phyloP scores from a whole-genome alignment of 352 stramenopile species.

The Phytophthora chlamydospora region DNA sequence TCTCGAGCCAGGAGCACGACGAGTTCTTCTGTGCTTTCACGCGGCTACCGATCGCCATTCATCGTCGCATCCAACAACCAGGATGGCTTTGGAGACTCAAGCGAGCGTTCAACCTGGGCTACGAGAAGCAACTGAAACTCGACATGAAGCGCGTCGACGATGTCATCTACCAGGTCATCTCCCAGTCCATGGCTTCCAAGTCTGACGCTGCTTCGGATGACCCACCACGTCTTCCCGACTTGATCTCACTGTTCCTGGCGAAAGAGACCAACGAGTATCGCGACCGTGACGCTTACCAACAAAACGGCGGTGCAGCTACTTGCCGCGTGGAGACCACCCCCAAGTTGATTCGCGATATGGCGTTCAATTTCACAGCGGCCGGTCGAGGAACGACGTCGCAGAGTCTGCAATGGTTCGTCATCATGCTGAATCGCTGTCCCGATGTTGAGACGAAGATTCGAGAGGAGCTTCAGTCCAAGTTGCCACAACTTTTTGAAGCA shows the following conservation, averaged over 20 bases:
- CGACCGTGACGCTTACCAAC: constrained; percentile 9
- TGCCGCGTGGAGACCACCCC: constrained; percentile 27
- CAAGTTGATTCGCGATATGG: constrained; percentile 69
- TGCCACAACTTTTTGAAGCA: constrained; percentile 42
- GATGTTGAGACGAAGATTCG: constrained; percentile 49
- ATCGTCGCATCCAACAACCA: constrained; percentile 58
- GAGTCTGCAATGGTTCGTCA: constrained; percentile 69
- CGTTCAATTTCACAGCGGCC: constrained; percentile 74
- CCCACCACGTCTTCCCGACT: constrained; percentile 20
- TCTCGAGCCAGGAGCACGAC: constrained; percentile 32
- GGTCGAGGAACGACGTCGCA: constrained; percentile 76
- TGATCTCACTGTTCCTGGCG: constrained; percentile 53
- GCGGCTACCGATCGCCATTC: constrained; percentile 34
- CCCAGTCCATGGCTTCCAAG: constrained; percentile 45
- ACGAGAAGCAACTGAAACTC: constrained; percentile 44
- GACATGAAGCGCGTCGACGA: constrained; percentile 44
- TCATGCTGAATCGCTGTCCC: constrained; percentile 74
- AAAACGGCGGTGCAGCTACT: constrained; percentile 16
- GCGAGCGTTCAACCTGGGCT: constrained; percentile 30
- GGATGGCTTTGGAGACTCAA: constrained; percentile 55
- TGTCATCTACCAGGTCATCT: constrained; percentile 54
- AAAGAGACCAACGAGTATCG: constrained; percentile 44
- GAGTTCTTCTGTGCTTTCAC: constrained; percentile 44
- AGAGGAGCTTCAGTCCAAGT: constrained; percentile 47
- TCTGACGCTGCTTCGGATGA: constrained; percentile 1